Percentiles rank a stretch among this genome's conserved stretches.
Conservation (phyloP, 352 stramenopile genomes). For the Phytopythium cucurbitacearum region DNA sequence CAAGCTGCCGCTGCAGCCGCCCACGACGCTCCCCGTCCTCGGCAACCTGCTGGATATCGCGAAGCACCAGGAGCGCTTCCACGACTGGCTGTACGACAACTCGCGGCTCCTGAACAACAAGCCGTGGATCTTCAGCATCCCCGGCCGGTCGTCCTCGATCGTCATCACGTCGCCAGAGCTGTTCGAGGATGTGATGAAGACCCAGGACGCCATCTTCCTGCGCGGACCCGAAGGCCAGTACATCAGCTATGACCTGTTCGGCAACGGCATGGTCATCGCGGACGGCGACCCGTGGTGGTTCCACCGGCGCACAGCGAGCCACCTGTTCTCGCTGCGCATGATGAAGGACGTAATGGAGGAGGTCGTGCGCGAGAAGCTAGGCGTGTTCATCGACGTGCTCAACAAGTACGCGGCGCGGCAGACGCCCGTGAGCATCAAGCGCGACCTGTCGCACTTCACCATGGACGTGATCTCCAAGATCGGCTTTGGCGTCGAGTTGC, state of each 20-base stretch:
- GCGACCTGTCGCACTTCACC: conserved; percentile 15
- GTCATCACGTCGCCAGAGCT: conserved; percentile 6
- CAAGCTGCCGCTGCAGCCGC: conserved; percentile 2
- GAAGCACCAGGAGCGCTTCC: conserved; percentile 23
- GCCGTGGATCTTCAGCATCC: conserved; percentile 9
- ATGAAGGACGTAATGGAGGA: conserved; percentile 23
- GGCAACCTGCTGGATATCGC: conserved; percentile 30
- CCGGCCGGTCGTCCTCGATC: conserved; percentile 8
- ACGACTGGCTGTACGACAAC: conserved; percentile 49
- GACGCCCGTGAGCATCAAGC: conserved; percentile 9
- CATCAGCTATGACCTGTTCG: conserved; percentile 13
- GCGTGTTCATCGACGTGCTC: conserved; percentile 7
- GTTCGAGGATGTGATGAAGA: conserved; percentile 14
- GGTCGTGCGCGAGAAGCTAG: conserved; percentile 12
- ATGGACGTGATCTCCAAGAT: conserved; percentile 21
- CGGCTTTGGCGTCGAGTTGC: conserved; percentile 16
- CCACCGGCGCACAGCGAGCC: conserved; percentile 29
- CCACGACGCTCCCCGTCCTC: conserved; percentile 30
- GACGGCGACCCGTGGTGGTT: conserved; percentile 31
- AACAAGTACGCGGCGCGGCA: not conserved
- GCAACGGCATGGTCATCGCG: conserved; percentile 18
- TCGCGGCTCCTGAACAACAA: conserved; percentile 25
- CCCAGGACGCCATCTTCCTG: conserved; percentile 6
- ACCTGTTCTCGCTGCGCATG: conserved; percentile 25
- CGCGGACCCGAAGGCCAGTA: conserved; percentile 5